phyloP scores from a whole-genome alignment of 106 monocot genomes.

The Allium sativum region DNA sequence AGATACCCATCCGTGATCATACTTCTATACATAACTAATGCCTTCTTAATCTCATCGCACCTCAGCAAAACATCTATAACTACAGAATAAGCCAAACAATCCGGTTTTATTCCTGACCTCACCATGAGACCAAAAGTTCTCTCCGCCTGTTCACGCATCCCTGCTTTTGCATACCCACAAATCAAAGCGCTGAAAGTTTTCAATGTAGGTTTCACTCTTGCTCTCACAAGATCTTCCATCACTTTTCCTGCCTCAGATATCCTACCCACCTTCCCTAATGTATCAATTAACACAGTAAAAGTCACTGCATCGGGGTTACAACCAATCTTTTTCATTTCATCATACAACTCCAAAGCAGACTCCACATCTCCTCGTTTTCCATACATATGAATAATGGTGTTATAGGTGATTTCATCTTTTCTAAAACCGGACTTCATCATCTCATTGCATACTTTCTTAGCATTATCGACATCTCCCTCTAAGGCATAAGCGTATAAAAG shows the following conservation, averaged over 20 bases:
- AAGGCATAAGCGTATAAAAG: constrained; percentile 75
- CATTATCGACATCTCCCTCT: constrained; percentile 32
- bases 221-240: constrained; percentile 67
- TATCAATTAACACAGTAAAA: constrained; percentile 83
- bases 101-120: constrained; percentile 67
- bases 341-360: constrained; percentile 42
- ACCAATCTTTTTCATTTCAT: constrained; percentile 57
- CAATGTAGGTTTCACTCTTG: constrained; percentile 59
- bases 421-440: constrained; percentile 65
- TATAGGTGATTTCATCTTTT: constrained; percentile 92
- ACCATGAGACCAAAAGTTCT: constrained; percentile 64
- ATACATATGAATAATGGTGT: constrained; percentile 97
- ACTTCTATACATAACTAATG: constrained; percentile 48
- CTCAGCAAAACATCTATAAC: constrained; percentile 61
- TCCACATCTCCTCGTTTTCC: constrained; percentile 68
- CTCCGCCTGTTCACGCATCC: constrained; percentile 68
- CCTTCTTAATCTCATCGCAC: constrained; percentile 40
- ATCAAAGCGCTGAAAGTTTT: constrained; percentile 83
- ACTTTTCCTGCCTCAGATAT: constrained; percentile 57
- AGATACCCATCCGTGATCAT: constrained; percentile 56
- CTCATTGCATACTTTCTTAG: constrained; percentile 52
- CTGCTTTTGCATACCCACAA: constrained; percentile 80
- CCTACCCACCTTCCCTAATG: constrained; percentile 56
- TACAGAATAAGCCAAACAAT: constrained; percentile 70
- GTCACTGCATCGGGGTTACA: constrained; percentile 80